Evolutionary conservation across 2,329 filamentous ascomycete genomes (phyloP).

Genomic region (Penicillium sp.): DNA sequence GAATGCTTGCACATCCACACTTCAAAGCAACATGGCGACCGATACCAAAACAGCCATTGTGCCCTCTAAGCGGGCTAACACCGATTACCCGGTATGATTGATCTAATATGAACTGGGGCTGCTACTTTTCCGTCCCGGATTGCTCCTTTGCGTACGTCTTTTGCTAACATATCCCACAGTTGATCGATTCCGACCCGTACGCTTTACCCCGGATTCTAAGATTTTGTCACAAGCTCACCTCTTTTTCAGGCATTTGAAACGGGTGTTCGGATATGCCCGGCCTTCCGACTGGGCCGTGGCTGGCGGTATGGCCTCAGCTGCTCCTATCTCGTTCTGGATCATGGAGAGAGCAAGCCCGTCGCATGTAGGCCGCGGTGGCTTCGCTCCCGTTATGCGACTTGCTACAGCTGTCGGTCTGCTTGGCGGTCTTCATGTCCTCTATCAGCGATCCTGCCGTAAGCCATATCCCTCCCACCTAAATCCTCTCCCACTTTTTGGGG

Average conservation of each 20-base stretch:
- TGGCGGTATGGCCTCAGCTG: constrained; percentile 65
- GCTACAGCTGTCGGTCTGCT: constrained; percentile 68
- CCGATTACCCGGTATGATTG: constrained; percentile 78
- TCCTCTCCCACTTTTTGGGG: background rate
- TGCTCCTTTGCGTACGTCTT: constrained; percentile 1
- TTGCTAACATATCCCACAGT: constrained; percentile 55
- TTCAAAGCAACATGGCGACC: constrained; percentile 36
- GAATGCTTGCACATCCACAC: constrained; percentile 19
- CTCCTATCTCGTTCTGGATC: constrained; percentile 70
- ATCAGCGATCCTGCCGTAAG: constrained; percentile 80
- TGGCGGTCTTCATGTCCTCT: constrained; percentile 82
- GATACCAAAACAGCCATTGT: constrained; percentile 52
- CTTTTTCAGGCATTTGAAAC: constrained; percentile 74
- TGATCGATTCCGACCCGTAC: constrained; percentile 99
- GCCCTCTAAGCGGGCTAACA: constrained; percentile 75
- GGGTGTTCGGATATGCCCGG: constrained; percentile 84
- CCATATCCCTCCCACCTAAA: constrained; percentile 25
- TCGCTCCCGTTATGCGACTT: constrained; percentile 79
- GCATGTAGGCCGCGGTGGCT: constrained; percentile 77
- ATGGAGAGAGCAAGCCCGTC: constrained; percentile 87
- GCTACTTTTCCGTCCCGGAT: background rate
- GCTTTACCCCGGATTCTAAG: constrained; percentile 37
- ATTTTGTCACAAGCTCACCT: constrained; percentile 32
- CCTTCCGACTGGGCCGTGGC: constrained; percentile 78
- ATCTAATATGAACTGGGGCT: constrained; percentile 1